A percentile compares a stretch with the other conserved stretches of the same genome.
These are phyloP conservation scores for Aquilaria agallochum DNA, from an alignment of 441 rosid genomes.

Conservation along the genomic window DNA sequence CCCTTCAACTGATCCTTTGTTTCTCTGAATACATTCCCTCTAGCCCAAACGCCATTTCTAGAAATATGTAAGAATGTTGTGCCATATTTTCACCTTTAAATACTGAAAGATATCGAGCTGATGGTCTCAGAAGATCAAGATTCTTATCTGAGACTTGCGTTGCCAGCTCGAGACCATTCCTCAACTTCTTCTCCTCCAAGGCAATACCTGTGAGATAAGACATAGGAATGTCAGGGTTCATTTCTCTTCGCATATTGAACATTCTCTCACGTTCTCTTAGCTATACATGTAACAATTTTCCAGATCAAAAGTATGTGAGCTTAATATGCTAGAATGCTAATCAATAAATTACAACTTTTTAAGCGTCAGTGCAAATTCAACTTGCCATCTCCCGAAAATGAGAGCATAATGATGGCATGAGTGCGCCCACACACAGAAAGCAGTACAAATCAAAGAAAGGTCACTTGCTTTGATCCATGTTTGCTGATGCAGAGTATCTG, in stretches of 20 bases:
- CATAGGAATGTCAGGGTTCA: background rate
- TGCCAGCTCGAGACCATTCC: constrained; percentile 46
- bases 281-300: background rate
- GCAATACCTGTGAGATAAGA: constrained; percentile 29
- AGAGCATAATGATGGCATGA: no score
- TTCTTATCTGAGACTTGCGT: constrained; percentile 58
- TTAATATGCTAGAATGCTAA: no score
- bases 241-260: no score
- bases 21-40: background rate
- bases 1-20: constrained; percentile 9
- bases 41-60: background rate
- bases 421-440: background rate
- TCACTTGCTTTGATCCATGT: constrained; percentile 33
- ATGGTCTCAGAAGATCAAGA: constrained; percentile 69
- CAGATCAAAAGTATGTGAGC: background rate
- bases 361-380: no score
- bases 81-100: constrained; percentile 45
- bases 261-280: background rate
- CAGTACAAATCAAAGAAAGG: constrained; percentile 9
- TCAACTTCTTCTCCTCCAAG: constrained; percentile 30
- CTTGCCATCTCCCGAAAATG: no score
- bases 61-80: background rate
- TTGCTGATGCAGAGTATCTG: constrained; percentile 3
- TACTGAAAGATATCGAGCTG: constrained; percentile 49
- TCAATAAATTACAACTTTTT: no score